A percentile compares a stretch with the other conserved stretches of the same genome.
Evolutionary conservation across 495 filamentous ascomycete genomes (phyloP).

Genomic region (Daldinia bambusicola): DNA sequence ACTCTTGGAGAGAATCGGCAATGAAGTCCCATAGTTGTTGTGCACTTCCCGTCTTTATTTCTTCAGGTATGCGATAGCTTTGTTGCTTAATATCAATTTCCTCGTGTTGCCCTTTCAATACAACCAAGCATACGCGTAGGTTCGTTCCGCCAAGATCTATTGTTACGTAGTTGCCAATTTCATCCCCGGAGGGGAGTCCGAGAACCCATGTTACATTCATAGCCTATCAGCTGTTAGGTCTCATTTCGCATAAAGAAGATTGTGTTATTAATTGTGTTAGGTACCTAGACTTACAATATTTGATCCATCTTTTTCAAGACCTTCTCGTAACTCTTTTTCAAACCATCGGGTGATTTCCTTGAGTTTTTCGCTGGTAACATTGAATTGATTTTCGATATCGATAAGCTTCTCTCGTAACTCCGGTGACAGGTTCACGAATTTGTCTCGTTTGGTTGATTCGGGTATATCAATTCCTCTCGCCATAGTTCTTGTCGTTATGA

Average conservation of each 20-base stretch:
- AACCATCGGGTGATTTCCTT: conserved; percentile 68
- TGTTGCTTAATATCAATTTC: conserved; percentile 90
- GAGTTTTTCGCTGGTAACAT: conserved; percentile 71
- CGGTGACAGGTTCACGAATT: conserved; percentile 63
- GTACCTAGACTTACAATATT: conserved; percentile 10
- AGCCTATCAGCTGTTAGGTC: conserved; percentile 60
- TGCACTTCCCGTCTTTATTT: conserved; percentile 78
- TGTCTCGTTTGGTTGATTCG: background rate
- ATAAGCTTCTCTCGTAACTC: conserved; percentile 77
- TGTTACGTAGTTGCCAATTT: conserved; percentile 80
- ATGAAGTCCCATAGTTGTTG: conserved; percentile 87
- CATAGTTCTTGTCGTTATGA: background rate
- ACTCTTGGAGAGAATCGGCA: conserved; percentile 85
- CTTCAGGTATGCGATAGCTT: conserved; percentile 82
- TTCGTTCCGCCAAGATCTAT: conserved; percentile 88
- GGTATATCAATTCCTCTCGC: background rate
- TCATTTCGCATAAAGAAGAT: background rate
- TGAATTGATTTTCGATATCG: conserved; percentile 77
- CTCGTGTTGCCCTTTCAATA: conserved; percentile 75
- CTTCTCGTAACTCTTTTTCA: conserved; percentile 15
- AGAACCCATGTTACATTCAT: conserved; percentile 93
- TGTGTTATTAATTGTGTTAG: background rate
- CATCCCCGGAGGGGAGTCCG: conserved; percentile 79
- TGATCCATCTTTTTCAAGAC: conserved; percentile 41
- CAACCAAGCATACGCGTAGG: conserved; percentile 85